A percentile compares a stretch with the other conserved stretches of the same genome.
Evolutionary conservation across 345 rosid species (phyloP).

Genomic region (Microthlaspi erraticum): DNA sequence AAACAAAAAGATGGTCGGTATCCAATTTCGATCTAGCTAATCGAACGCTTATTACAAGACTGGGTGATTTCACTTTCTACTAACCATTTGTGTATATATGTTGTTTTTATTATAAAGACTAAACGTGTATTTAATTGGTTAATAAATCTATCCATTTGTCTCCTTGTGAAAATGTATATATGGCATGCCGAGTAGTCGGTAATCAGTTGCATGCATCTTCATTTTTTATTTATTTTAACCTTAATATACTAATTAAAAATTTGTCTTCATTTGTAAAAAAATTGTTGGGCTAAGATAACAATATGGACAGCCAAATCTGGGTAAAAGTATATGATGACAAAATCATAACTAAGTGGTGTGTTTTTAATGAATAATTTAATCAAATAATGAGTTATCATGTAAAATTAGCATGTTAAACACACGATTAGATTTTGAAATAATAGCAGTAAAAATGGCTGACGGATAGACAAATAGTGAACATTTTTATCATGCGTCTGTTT

Average conservation of each 20-base stretch:
- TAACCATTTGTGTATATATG: conserved; percentile 36
- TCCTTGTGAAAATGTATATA: conserved; percentile 23
- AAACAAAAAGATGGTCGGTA: conserved; percentile 37
- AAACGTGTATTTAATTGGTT: neutral
- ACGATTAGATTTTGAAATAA: no score
- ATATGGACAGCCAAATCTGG: no score
- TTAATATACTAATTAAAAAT: neutral
- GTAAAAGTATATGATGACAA: no score
- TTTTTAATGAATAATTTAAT: no score
- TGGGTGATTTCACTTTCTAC: conserved; percentile 40
- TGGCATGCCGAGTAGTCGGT: conserved; percentile 39
- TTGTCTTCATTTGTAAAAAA: neutral
- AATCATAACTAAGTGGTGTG: no score
- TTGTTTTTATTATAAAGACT: conserved; percentile 14
- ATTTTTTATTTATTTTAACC: neutral
- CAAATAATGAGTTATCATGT: no score
- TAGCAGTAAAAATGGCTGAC: no score
- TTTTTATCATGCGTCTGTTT: no score
- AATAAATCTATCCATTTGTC: conserved; percentile 29
- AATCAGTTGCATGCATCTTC: conserved; percentile 28
- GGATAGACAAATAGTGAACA: no score
- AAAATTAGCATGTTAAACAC: no score
- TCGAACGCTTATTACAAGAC: conserved; percentile 22
- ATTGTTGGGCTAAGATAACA: neutral
- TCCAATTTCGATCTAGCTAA: conserved; percentile 38